These are phyloP conservation scores for Hymenoscyphus fructigenus DNA, from an alignment of 2,329 filamentous ascomycete species.

Conservation along the genomic window DNA sequence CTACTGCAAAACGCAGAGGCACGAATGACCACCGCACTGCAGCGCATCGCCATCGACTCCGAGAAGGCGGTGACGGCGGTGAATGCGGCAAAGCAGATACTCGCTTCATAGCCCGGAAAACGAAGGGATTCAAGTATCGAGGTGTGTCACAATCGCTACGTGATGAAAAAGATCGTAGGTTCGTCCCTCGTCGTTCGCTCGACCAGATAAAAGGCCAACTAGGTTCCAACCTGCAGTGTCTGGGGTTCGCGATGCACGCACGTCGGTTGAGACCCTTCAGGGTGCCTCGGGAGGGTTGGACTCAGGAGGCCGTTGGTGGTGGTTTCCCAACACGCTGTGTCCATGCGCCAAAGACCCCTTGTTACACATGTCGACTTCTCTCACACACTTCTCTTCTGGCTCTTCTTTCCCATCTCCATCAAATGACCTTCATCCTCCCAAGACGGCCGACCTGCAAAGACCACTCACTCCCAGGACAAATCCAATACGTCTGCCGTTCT, in stretches of 20 bases:
- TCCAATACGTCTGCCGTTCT: background rate
- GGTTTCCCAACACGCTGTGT: background rate
- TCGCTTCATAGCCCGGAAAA: background rate
- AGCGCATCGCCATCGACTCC: background rate
- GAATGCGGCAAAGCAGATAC: background rate
- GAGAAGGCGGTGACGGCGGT: background rate
- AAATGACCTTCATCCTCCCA: constrained; percentile 1
- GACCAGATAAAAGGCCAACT: too few species aligned
- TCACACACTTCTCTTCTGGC: background rate
- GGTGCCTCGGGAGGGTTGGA: background rate
- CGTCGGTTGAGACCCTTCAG: background rate
- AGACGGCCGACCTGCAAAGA: background rate
- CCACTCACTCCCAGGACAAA: background rate
- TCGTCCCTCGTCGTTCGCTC: too few species aligned
- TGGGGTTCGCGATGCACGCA: too few species aligned
- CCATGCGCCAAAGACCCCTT: constrained; percentile 1
- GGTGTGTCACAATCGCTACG: background rate
- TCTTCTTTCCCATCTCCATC: background rate
- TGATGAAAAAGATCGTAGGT: background rate
- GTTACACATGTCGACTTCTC: background rate
- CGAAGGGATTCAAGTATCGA: background rate
- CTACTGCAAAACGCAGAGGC: background rate
- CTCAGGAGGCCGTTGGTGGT: background rate
- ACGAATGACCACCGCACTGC: background rate
- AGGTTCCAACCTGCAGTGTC: too few species aligned